Percentiles rank a stretch among this genome's conserved stretches.
phyloP scores from a whole-genome alignment of 768 basidiomycete genomes.

The Pulveroboletus sp. region DNA sequence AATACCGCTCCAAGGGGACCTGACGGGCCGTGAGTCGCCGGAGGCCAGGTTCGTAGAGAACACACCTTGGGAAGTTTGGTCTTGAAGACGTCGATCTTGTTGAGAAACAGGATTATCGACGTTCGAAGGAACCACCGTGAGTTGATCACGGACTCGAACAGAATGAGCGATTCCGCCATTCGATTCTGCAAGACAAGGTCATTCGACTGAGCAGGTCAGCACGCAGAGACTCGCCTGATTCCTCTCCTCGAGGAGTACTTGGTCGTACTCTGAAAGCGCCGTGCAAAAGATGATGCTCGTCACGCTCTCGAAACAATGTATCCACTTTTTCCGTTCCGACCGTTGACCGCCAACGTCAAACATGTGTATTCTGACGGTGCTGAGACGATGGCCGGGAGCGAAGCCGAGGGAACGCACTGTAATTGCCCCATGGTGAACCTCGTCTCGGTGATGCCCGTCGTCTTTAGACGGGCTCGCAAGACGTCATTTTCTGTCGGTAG shows the following conservation, averaged over 20 bases:
- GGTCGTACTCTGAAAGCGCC: constrained; percentile 72
- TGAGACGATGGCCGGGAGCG: neutral
- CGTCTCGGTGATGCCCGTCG: constrained; percentile 88
- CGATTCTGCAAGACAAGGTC: constrained; percentile 47
- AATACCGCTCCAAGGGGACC: constrained; percentile 75
- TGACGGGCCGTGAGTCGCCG: constrained; percentile 21
- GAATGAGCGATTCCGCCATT: constrained; percentile 67
- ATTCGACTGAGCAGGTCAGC: neutral
- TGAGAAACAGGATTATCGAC: constrained; percentile 63
- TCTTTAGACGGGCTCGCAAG: constrained; percentile 83
- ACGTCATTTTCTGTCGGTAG: constrained; percentile 85
- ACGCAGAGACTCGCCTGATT: constrained; percentile 22
- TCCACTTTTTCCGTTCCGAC: constrained; percentile 80
- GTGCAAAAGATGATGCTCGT: constrained; percentile 79
- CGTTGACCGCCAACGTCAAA: constrained; percentile 80
- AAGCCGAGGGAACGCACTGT: constrained; percentile 36
- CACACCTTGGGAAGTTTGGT: constrained; percentile 56
- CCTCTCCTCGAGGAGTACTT: constrained; percentile 61
- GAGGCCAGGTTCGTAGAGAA: fast-evolving
- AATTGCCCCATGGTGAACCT: constrained; percentile 67
- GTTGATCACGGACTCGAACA: constrained; percentile 78
- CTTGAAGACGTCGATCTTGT: constrained; percentile 77
- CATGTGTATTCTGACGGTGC: constrained; percentile 51
- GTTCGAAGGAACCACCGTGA: constrained; percentile 72
- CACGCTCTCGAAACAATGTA: constrained; percentile 75